Base-by-base conservation (phyloP, 495 filamentous ascomycete genomes). In the Antarctomyces pellizariae region DNA sequence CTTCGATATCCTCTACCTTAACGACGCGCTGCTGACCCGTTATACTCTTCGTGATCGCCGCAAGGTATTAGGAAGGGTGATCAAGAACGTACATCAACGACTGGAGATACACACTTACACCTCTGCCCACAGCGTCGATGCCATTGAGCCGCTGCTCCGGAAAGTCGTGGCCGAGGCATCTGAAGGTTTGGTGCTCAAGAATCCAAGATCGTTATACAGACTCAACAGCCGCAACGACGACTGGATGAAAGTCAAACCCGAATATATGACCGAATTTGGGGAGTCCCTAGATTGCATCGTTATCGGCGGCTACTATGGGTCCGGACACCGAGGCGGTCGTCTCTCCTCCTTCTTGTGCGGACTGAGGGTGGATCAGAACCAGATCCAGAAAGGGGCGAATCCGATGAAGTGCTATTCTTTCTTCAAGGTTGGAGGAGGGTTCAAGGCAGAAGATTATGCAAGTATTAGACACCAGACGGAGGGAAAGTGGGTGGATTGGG, bases 181-280 rank as follows among this genome's bases (percentile, higher is more conserved):
- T 2, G 86, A 97, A 46, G 86, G 86, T 3, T 53, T 97, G 4
- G 82, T 97, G 0, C 52, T 97, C 31, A 97, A 97, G 52, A 95
- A 92, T 39, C 86, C 86, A 3, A 59, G 74, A 7, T 86, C 80
- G 2, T 53, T 63, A 25, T 97, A 97, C 44, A 64, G 69, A 14
- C 54, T 92, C 16, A 92, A 91, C 45, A 75, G 80, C 36, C 75
- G 86, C 16, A 86, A 86, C 41, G 79, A 93, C 39, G 75, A 90
- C 53, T 97, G 86, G 86, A 77, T 95, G 56, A 97, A 97, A 46
- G 82, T 97, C 11, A 97, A 97, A 45, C 86, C 86, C 3, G 86
- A 97, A 33, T 97, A 97, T 49, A 93, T 97, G 86, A 71, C 68
- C 13, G 86, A 91, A 36, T 93, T 83, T 43, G 86, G 86, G 30